Conservation (phyloP, 495 filamentous ascomycete genomes). For the Hypoxylon fuscum region DNA sequence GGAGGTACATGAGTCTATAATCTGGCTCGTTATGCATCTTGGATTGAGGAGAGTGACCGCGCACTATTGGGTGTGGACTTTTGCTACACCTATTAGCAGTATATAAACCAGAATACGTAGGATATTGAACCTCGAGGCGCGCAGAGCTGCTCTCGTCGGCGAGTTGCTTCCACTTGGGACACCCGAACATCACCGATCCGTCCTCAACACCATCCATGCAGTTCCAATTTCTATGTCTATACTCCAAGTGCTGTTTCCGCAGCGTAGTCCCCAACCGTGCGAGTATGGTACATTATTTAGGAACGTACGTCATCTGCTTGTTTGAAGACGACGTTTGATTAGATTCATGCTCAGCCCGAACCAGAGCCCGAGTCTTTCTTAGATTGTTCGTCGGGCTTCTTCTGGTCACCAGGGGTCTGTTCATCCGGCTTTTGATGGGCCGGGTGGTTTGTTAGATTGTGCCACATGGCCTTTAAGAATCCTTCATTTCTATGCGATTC, state of each 20-base stretch:
- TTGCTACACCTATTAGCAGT: conserved; percentile 25
- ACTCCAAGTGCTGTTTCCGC: conserved; percentile 12
- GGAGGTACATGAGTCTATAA: not conserved
- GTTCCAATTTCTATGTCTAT: conserved; percentile 38
- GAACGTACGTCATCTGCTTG: conserved; percentile 1
- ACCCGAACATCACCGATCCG: conserved; percentile 18
- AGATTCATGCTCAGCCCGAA: conserved; percentile 39
- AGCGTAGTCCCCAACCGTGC: conserved; percentile 9
- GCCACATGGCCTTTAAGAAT: conserved; percentile 89
- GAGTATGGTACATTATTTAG: conserved; percentile 33
- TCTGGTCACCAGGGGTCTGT: conserved; percentile 38
- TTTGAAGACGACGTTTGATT: not conserved
- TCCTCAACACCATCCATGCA: conserved; percentile 36
- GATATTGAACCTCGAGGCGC: conserved; percentile 20
- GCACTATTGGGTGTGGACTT: conserved; percentile 17
- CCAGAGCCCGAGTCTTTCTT: conserved; percentile 70
- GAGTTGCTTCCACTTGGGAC: conserved; percentile 14
- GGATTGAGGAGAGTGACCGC: conserved; percentile 46
- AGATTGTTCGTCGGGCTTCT: conserved; percentile 52
- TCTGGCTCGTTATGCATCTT: conserved; percentile 23
- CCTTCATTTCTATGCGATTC: conserved; percentile 76
- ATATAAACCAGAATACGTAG: conserved; percentile 29
- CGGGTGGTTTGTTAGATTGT: conserved; percentile 81
- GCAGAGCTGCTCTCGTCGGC: conserved; percentile 28
- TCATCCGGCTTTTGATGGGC: conserved; percentile 55